Percentiles rank a stretch among this genome's conserved stretches.
Evolutionary conservation across 192 early-diverging fungal species (phyloP).

Genomic region (Chytriomyces sp.): DNA sequence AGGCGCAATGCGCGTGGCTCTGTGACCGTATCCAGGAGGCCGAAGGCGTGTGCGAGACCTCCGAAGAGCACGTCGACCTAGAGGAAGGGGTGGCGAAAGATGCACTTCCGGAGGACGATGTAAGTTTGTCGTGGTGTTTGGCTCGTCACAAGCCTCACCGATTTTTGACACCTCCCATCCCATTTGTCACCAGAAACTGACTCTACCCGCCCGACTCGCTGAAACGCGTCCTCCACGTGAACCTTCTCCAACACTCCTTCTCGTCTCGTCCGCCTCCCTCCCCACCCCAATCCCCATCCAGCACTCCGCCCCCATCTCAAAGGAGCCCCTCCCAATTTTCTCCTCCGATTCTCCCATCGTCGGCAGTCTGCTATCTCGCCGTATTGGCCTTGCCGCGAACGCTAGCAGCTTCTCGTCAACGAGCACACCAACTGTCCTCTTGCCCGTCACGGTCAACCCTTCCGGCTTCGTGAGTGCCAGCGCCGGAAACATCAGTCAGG

Average conservation of each 20-base stretch:
- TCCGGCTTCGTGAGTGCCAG: not conserved
- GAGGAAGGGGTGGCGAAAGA: not conserved
- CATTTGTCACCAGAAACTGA: not conserved
- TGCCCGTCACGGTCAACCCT: not conserved
- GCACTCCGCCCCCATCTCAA: not conserved
- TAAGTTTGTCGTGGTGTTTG: not conserved
- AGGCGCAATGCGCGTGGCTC: slow-evolving; percentile 28
- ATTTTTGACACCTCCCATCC: not conserved
- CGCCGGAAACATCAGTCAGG: not conserved
- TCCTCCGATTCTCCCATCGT: not conserved
- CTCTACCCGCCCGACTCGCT: not conserved
- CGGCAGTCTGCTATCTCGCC: not conserved
- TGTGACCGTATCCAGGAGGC: slow-evolving; percentile 25
- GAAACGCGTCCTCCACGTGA: not conserved
- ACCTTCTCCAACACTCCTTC: no score
- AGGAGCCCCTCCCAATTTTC: not conserved
- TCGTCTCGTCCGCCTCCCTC: no score
- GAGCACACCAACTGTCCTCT: not conserved
- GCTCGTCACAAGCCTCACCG: not conserved
- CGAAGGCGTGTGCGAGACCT: slow-evolving; percentile 3
- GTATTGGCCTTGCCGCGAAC: not conserved
- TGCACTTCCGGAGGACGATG: not conserved
- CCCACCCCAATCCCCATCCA: not conserved
- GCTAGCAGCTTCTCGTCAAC: not conserved
- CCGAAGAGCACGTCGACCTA: no score